phyloP scores from a whole-genome alignment of 129 eudicot species.

The Lactuca saligna region DNA sequence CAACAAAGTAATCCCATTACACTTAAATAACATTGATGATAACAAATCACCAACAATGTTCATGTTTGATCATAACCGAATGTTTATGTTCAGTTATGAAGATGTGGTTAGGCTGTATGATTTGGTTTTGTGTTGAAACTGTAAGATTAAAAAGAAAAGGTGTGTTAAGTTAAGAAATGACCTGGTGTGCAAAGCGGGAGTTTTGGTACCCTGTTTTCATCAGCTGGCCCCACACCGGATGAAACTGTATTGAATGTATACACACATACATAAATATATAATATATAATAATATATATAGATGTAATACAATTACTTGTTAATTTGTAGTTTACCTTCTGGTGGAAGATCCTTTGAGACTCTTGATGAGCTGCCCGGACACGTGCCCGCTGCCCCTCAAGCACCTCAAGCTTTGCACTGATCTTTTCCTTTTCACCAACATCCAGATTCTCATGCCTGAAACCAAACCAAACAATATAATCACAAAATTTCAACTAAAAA shows the following conservation, averaged over 20 bases:
- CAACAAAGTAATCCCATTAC: no score
- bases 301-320: no score
- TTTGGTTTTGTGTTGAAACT: neutral
- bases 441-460: conserved; percentile 35
- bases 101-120: no score
- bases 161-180: neutral
- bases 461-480: neutral
- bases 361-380: conserved; percentile 72
- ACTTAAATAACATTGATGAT: no score
- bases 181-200: conserved; percentile 98
- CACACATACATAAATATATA: neutral
- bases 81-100: no score
- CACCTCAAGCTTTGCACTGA: conserved; percentile 25
- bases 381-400: conserved; percentile 43
- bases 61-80: no score
- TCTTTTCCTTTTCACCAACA: conserved; percentile 24
- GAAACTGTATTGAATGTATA: conserved; percentile 46
- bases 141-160: neutral
- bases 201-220: conserved; percentile 97
- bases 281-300: no score
- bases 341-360: conserved; percentile 64
- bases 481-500: no score
- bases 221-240: conserved; percentile 96
- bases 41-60: no score
- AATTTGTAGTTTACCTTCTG: conserved; percentile 49